Conservation (phyloP, 225 moss, liverwort and hornwort genomes). For the Takakia lepidozioides region DNA sequence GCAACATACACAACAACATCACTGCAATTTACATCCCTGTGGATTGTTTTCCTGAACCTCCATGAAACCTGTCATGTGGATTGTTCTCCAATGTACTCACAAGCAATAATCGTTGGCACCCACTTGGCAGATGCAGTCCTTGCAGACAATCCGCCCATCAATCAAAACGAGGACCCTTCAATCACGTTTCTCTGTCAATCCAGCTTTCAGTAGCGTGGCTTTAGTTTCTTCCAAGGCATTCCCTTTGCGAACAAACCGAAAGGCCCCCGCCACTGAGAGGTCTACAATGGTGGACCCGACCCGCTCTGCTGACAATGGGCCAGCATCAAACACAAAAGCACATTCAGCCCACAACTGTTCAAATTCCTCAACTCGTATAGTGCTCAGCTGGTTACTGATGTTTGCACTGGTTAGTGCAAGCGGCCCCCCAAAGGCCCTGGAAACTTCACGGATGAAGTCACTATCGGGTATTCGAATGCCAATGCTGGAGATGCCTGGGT, state of each 20-base stretch:
- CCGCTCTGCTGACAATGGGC: constrained; percentile 53
- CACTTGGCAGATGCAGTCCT: too few relatives aligned
- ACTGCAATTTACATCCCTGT: too few relatives aligned
- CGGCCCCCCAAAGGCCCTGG: constrained; percentile 59
- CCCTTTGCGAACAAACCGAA: constrained; percentile 56
- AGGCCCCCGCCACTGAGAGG: constrained; percentile 53
- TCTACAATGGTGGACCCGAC: constrained; percentile 91
- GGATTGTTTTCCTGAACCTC: too few relatives aligned
- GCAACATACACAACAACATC: too few relatives aligned
- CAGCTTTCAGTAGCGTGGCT: constrained; percentile 20
- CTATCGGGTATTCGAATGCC: constrained; percentile 83
- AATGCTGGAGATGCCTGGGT: constrained; percentile 64
- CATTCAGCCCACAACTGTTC: constrained; percentile 70
- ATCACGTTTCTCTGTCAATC: constrained; percentile 26
- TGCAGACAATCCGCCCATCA: too few relatives aligned
- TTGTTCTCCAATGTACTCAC: too few relatives aligned
- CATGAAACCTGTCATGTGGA: too few relatives aligned
- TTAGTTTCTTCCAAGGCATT: constrained; percentile 52
- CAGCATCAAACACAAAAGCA: constrained; percentile 64
- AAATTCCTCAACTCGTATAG: constrained; percentile 71
- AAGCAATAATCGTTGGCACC: too few relatives aligned
- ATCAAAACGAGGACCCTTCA: too few relatives aligned
- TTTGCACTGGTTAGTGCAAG: constrained; percentile 87
- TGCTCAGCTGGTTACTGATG: constrained; percentile 68
- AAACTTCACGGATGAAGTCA: constrained; percentile 57